Percentiles rank a stretch among this genome's conserved stretches.
phyloP scores from a whole-genome alignment of 75 land plant species.

The Cryptomeria japonica region DNA sequence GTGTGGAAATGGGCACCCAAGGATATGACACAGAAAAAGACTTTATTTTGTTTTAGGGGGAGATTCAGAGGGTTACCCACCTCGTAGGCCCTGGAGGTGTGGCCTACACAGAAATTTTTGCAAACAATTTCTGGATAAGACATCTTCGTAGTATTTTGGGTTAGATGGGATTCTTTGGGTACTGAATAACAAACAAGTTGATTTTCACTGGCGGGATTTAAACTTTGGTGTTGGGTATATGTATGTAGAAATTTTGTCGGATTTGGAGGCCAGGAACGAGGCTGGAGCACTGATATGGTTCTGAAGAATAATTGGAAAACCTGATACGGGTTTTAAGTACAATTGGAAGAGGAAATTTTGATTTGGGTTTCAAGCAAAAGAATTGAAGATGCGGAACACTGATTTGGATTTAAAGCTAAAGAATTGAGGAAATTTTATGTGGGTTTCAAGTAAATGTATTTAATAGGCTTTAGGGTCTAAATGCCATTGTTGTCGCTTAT shows the following conservation, averaged over 20 bases:
- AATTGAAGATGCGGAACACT: not conserved
- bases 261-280: not conserved
- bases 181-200: too few species aligned
- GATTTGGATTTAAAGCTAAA: not conserved
- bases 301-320: not conserved
- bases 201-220: too few species aligned
- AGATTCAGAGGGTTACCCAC: too few species aligned
- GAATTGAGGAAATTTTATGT: not conserved
- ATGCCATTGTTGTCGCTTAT: not conserved
- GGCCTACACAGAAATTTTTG: too few species aligned
- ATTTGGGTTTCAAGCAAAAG: not conserved
- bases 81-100: too few species aligned
- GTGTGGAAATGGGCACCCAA: too few species aligned
- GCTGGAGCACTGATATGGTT: not conserved
- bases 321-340: not conserved
- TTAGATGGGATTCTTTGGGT: too few species aligned
- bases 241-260: not conserved
- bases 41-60: too few species aligned
- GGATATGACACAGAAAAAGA: too few species aligned
- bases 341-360: not conserved
- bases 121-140: too few species aligned
- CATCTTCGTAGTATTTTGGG: too few species aligned
- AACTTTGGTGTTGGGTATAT: not conserved
- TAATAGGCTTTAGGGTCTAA: not conserved
- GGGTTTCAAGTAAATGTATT: not conserved